phyloP scores from a whole-genome alignment of 345 rosid species.

The Limnanthes douglasii region DNA sequence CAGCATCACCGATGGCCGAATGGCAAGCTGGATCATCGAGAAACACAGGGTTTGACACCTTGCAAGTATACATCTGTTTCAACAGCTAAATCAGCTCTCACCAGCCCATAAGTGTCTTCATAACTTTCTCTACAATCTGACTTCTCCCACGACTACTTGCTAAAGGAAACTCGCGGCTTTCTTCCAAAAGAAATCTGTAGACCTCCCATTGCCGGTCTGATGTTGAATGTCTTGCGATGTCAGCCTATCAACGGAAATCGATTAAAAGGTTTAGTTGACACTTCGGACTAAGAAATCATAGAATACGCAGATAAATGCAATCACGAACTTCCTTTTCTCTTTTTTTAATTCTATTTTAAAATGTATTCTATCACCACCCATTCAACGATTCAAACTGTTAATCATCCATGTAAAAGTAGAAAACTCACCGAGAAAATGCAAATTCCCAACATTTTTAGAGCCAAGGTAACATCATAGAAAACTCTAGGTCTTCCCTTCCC shows the following conservation, averaged over 20 bases:
- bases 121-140: constrained; percentile 43
- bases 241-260: constrained; percentile 25
- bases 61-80: no score
- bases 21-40: no score
- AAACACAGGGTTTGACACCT: no score
- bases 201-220: constrained; percentile 60
- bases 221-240: constrained; percentile 49
- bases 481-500: constrained; percentile 75
- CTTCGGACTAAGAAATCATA: no score
- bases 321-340: not conserved
- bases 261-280: no score
- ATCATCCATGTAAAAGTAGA: not conserved
- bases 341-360: no score
- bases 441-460: constrained; percentile 42
- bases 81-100: no score
- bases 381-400: no score
- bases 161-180: constrained; percentile 33
- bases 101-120: constrained; percentile 59
- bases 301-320: no score
- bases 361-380: no score
- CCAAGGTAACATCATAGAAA: constrained; percentile 52
- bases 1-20: no score
- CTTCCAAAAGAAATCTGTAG: constrained; percentile 59
- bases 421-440: constrained; percentile 53
- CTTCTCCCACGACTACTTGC: constrained; percentile 28